These are phyloP conservation scores for Rosa chinensis DNA, from an alignment of 306 rosid genomes.

Conservation along the genomic window DNA sequence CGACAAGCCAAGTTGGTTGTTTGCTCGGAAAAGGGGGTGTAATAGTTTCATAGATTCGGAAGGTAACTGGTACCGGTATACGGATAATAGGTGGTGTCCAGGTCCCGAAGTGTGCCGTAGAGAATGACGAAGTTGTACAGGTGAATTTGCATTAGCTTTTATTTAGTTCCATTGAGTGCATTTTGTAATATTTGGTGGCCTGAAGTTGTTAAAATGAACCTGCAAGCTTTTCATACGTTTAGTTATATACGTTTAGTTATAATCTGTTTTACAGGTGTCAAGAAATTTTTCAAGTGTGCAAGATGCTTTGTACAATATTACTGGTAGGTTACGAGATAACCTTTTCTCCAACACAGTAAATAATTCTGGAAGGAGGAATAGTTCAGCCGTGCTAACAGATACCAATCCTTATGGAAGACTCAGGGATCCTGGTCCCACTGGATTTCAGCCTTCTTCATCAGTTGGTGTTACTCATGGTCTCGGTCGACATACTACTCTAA, in stretches of 20 bases:
- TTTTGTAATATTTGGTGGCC: conserved; percentile 12
- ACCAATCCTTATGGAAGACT: too few species aligned
- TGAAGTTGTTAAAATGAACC: conserved; percentile 5
- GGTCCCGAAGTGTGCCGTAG: conserved; percentile 82
- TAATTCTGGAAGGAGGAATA: conserved; percentile 60
- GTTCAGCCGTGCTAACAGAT: too few species aligned
- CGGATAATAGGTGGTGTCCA: conserved; percentile 64
- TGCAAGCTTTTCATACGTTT: conserved; percentile 10
- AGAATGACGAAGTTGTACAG: conserved; percentile 78
- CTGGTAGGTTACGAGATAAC: conserved; percentile 91
- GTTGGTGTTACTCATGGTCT: too few species aligned
- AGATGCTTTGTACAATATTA: conserved; percentile 89
- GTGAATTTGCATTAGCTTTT: conserved; percentile 29
- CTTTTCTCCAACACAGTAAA: conserved; percentile 54
- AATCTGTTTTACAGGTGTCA: conserved; percentile 57
- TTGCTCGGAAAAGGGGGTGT: conserved; percentile 92
- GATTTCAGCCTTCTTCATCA: too few species aligned
- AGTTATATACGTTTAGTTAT: too few species aligned
- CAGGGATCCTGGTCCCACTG: too few species aligned
- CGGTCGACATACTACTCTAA: too few species aligned
- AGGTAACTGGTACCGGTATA: conserved; percentile 76
- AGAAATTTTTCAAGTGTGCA: conserved; percentile 86
- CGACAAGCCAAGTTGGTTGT: conserved; percentile 92
- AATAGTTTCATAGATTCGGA: conserved; percentile 80
- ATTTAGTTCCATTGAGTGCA: conserved; percentile 15